Base-by-base conservation (phyloP, 495 filamentous ascomycete species). In the Penicillium cataractarum region DNA sequence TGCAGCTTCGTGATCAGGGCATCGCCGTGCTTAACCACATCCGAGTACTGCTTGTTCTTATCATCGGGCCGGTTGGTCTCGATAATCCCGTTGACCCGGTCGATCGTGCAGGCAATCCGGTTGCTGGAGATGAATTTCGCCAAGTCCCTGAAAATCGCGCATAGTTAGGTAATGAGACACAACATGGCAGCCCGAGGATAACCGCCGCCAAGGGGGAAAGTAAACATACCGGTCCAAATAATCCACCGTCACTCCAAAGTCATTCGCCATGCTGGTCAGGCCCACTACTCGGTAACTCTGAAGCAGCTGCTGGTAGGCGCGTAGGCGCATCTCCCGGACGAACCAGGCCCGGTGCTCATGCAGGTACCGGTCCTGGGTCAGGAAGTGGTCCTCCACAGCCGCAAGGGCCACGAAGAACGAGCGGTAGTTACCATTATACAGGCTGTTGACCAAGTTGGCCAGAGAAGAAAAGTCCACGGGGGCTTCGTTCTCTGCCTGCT, bases 41-140 rank as follows among this genome's bases (percentile, higher is more conserved):
- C 95, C 53, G 93, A 87, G 74, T 98, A 99, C 77, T 99, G 95
- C 82, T 96, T 96, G 83, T 97, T 97, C 86, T 98, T 98, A 76
- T 97, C 92, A 71, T 97, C 96, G 4, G 95, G 93, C 54, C 96
- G 84, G 78, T 97, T 96, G 27, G 94, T 99, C 83, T 98, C 96
- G 70, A 99, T 97, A 71, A 98, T 90, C 39, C 93, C 94, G 66
- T 95, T 93, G 62, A 99, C 96, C 50, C 95, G 92, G 80, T 99
- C 95, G 67, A 99, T 97, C 29, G 92, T 97, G 83, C 94, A 97
- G 15, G 93, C 87, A 67, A 99, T 91, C 69, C 95, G 89, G 78
- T 93, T 91, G 63, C 87, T 92, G 8, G 95, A 94, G 70, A 99
- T 99, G 78, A 98, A 99, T 74, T 93, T 96, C 73, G 93, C 92